These are phyloP conservation scores for Thalia dealbata DNA, from an alignment of 176 grass and related monocot genomes.

Conservation along the genomic window DNA sequence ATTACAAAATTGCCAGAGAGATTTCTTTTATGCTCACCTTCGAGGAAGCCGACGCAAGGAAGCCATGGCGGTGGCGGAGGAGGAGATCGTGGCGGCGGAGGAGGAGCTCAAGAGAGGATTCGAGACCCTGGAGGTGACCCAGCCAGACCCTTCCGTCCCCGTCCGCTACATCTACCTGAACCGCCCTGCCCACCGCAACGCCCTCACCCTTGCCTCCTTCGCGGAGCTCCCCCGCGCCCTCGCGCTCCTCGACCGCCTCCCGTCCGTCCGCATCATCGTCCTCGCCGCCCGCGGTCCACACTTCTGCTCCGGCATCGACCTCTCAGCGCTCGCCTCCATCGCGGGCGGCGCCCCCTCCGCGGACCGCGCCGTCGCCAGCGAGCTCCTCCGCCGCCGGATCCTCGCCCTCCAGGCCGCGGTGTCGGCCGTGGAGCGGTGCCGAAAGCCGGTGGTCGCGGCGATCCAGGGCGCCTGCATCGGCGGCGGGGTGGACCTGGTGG, in stretches of 20 bases:
- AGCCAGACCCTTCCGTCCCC: conserved; percentile 27
- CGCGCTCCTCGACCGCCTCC: conserved; percentile 57
- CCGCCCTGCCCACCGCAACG: conserved; percentile 66
- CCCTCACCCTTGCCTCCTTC: conserved; percentile 56
- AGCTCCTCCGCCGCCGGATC: conserved; percentile 41
- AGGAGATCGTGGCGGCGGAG: conserved; percentile 18
- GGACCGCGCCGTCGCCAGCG: conserved; percentile 33
- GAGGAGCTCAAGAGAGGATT: conserved; percentile 53
- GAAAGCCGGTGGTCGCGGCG: conserved; percentile 60
- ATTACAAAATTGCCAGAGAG: too few species aligned
- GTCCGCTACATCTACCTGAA: conserved; percentile 69
- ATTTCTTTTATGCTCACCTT: too few species aligned
- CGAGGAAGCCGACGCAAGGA: too few species aligned
- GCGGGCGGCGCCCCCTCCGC: background rate
- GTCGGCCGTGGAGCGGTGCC: conserved; percentile 54
- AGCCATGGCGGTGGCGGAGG: conserved; percentile 8
- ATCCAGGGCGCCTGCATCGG: conserved; percentile 77
- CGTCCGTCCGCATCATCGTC: conserved; percentile 48
- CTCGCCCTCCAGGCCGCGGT: conserved; percentile 49
- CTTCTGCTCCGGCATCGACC: conserved; percentile 73
- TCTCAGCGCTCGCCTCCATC: conserved; percentile 39
- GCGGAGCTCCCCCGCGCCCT: conserved; percentile 68
- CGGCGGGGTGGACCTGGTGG: conserved; percentile 47
- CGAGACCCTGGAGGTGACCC: conserved; percentile 46
- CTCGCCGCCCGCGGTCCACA: conserved; percentile 46